These are phyloP conservation scores for Fusarium sp. DNA, from an alignment of 2,329 filamentous ascomycete genomes.

Conservation along the genomic window DNA sequence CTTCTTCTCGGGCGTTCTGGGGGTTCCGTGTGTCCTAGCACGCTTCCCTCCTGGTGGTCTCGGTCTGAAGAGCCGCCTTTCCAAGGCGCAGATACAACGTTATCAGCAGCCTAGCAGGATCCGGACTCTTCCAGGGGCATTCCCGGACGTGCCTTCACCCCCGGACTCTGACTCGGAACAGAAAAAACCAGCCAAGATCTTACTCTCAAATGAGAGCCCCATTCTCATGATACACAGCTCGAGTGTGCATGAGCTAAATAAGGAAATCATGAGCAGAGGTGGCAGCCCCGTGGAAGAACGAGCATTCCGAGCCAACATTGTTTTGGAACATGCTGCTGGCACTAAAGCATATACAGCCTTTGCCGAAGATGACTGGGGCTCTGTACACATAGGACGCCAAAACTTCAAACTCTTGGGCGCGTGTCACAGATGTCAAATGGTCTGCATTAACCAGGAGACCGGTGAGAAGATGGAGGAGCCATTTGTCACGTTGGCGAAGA, in stretches of 20 bases:
- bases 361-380: conserved; percentile 82
- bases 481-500: conserved; percentile 88
- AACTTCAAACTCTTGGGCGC: conserved; percentile 79
- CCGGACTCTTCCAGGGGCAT: conserved; percentile 61
- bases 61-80: conserved; percentile 70
- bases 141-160: conserved; percentile 64
- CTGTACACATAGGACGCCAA: conserved; percentile 72
- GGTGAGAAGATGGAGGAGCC: conserved; percentile 84
- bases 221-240: conserved; percentile 85
- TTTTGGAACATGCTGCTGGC: conserved; percentile 64
- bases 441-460: conserved; percentile 89
- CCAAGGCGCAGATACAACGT: conserved; percentile 76
- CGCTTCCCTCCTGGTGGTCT: conserved; percentile 79
- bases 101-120: conserved; percentile 54
- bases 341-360: conserved; percentile 67
- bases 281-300: conserved; percentile 75
- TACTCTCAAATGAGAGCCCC: conserved; percentile 93
- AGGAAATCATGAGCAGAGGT: conserved; percentile 70
- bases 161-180: conserved; percentile 67
- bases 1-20: conserved; percentile 83
- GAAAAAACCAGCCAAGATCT: conserved; percentile 63
- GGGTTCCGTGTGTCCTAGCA: conserved; percentile 83
- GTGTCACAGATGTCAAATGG: conserved; percentile 94
- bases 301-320: conserved; percentile 90
- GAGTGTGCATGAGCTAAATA: conserved; percentile 83